These are phyloP conservation scores for Stellera chamaejasme DNA, from an alignment of 345 rosid species.

Conservation along the genomic window DNA sequence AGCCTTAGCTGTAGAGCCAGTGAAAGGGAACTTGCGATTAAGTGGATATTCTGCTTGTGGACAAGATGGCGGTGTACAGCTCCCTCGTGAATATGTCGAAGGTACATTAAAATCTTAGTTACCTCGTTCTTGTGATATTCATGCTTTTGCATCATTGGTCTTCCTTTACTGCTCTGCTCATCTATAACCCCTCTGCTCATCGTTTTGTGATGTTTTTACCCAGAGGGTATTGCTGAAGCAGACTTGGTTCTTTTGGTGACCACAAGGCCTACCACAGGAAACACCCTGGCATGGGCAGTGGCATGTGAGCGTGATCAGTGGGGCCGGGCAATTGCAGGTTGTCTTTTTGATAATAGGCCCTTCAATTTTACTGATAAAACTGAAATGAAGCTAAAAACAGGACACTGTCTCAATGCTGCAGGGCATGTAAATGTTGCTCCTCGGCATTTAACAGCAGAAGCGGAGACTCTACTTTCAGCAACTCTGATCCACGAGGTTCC, in stretches of 20 bases:
- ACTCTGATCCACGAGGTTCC: conserved; percentile 93
- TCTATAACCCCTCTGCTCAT: conserved; percentile 4
- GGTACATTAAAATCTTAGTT: conserved; percentile 35
- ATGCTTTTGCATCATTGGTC: neutral
- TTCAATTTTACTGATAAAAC: neutral
- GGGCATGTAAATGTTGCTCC: conserved; percentile 99
- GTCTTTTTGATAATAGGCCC: conserved; percentile 2
- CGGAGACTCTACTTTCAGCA: conserved; percentile 94
- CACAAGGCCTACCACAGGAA: conserved; percentile 98
- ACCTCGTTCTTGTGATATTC: neutral
- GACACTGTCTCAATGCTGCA: conserved; percentile 18
- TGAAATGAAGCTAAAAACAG: conserved; percentile 10
- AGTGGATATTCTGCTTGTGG: conserved; percentile 99
- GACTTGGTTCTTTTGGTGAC: conserved; percentile 97
- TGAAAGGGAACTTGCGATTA: conserved; percentile 85
- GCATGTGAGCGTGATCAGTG: conserved; percentile 99
- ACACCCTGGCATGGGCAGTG: conserved; percentile 99
- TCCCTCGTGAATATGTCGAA: conserved; percentile 89
- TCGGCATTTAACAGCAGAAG: conserved; percentile 96
- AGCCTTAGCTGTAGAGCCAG: conserved; percentile 96
- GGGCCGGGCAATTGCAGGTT: conserved; percentile 99
- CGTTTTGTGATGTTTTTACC: neutral
- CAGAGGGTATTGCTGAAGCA: conserved; percentile 88
- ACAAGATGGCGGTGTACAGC: conserved; percentile 99
- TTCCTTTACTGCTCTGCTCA: neutral